Evolutionary conservation across 192 early-diverging fungal genomes (phyloP), one percentile per base, ranked within the genome.

Genomic region (Dispira parvispora): DNA sequence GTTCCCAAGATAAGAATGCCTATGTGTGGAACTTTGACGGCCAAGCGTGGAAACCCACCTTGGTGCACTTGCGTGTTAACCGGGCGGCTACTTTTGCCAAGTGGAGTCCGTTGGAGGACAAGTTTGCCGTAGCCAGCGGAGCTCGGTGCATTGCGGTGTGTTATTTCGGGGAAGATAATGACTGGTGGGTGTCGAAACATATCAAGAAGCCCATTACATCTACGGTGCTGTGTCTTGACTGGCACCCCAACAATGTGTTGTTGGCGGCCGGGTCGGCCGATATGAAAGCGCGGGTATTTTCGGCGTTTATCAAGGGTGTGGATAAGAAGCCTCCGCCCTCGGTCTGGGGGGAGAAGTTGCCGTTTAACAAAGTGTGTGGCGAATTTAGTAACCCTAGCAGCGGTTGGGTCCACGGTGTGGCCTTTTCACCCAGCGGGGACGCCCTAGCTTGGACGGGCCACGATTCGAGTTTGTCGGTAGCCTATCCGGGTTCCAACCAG

Each of bases 1-100:
- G 94, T 75, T 94, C 92, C 46, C 96, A 98, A 77, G 96, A 98
- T 76, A 83, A 93, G 63, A 98, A 98, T 68, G 94, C 94, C 23
- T 98, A 98, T 70, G 96, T 98, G 44, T 98, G 96, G 96, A 87
- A 79, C 28, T 72, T 84, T 25, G 90, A 93, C 62, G 62, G 66
- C 1, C 66, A 67, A 20, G 63, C 64, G 32, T 99, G 96, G 96
- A 88, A 88, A 66, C 92, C 91, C 23, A 87, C 84, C 38, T 76
- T 97, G 20, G 96, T 98, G 20, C 81, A 94, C 32, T 75, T 98
- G 63, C 89, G 94, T 54, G 90, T 97, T 75, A 90, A 96, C 78
- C 86, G 96, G 49, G 92, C 94, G 43, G 96, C 96, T 9, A 97
- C 94, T 6, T 87, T 78, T 73, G 92, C 88, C 9, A 78, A 82